Evolutionary conservation across 192 early-diverging fungal genomes (phyloP), one percentile per base, ranked within the genome.

Genomic region (Martensiomyces pterosporus): DNA sequence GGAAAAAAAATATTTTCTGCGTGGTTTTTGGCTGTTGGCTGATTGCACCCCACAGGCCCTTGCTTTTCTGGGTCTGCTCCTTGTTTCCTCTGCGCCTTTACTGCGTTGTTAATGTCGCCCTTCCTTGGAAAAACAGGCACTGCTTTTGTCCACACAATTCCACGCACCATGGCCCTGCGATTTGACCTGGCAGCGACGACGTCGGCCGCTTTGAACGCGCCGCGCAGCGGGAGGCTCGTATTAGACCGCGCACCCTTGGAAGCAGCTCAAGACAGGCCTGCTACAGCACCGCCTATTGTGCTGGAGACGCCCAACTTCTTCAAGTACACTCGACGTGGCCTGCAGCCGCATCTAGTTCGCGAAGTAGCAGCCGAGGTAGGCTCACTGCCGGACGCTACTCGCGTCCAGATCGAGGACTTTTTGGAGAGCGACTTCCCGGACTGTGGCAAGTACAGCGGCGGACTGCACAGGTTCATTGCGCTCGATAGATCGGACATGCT

Each of bases 341-440:
- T 75, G 32, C 72, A 75, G 29, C 72, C 72, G 34, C 72, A 75
- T 18, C 46, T 75, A 34, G 60, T 75, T 26, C 72, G 52, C 14
- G 72, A 75, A 23, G 57, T 75, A 14, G 66, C 60, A n/a, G 49
- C 65, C 3, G 49, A 58, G 48, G 22, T 75, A 4, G 52, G 17
- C 8, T 47, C 19, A n/a, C 52, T 64, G 44, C 65, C 72, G 16
- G 39, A 49, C 24, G 42, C 43, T 7, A 68, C 60, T 9, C 72
- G 60, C n/a, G 47, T 75, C 14, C 64, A 75, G 56, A 19, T 68
- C 13, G 72, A 75, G 34, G 72, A 68, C 45, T 75, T 75, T 56
- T 21, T 75, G 24, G 64, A 57, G n/a, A 47, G 36, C 24, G 55
- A 58, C 7, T 14, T 21, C 6, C 21, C 48, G 0, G 56, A 34